These are phyloP conservation scores for Agaricus bisporus DNA, from an alignment of 768 basidiomycete genomes.

Conservation along the genomic window DNA sequence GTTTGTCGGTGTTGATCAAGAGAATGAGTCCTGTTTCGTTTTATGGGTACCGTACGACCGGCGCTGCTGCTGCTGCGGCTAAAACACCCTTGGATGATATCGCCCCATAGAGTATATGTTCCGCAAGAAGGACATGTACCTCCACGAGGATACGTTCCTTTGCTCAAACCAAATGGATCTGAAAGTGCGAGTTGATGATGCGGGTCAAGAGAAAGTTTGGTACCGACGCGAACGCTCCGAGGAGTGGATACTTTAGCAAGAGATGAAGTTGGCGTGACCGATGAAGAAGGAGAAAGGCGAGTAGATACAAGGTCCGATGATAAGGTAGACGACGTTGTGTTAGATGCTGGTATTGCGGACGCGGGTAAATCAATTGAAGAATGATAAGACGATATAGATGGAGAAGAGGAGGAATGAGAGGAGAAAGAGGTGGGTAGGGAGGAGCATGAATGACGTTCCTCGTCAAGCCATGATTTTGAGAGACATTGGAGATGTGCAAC, in stretches of 20 bases:
- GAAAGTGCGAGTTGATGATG: neutral
- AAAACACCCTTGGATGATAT: constrained; percentile 57
- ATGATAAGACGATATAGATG: neutral
- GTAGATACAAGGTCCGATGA: constrained; percentile 12
- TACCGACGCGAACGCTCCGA: neutral
- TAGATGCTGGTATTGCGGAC: neutral
- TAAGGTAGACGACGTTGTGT: neutral
- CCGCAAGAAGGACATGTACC: constrained; percentile 50
- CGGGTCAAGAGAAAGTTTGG: neutral
- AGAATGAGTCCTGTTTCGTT: constrained; percentile 12
- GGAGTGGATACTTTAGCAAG: neutral
- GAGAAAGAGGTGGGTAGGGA: neutral
- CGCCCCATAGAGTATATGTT: constrained; percentile 62
- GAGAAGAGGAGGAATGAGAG: neutral
- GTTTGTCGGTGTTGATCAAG: too few species aligned
- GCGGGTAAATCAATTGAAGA: neutral
- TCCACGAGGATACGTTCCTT: constrained; percentile 50
- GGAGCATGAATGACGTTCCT: constrained; percentile 3
- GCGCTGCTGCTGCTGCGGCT: constrained; percentile 33
- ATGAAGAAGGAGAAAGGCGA: constrained; percentile 1
- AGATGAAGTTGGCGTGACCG: neutral
- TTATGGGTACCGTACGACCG: constrained; percentile 24
- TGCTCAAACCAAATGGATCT: constrained; percentile 2
- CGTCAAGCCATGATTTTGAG: constrained; percentile 35
- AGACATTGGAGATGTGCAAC: constrained; percentile 58